Base-by-base conservation (phyloP, 2,329 filamentous ascomycete species). In the Paracoccidioides lutzii region DNA sequence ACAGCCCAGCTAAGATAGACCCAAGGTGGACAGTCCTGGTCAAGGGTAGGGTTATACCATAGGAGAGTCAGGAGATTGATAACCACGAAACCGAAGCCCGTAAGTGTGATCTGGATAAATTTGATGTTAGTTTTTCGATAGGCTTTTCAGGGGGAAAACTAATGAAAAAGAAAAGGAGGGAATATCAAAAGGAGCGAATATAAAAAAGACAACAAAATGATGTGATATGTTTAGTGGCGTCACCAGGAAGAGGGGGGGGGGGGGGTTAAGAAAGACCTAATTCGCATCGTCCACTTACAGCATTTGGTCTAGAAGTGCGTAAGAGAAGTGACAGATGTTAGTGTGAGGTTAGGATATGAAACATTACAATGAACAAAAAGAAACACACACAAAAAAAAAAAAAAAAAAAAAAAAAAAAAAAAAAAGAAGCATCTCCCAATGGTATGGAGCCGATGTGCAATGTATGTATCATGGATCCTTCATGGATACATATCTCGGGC, bases 21-120 rank as follows among this genome's bases (percentile, higher is more conserved):
- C 93, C 93, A 98, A 1, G 81, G 69, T 8, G 93, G 93, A 69
- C 91, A 97, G 70, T 98, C 88, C 71, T 88, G 85, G 72, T 97
- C 90, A 50, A 98, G 79, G 0, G 82, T 87, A n/a, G 93, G 93
- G 64, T 88, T 93, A 74, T 95, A 98, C 87, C 90, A 97, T 55
- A 98, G 79, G 71, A 98, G 73, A 5, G 93, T 96, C 64, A 95
- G 71, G 71, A 97, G 81, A 73, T 98, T 98, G 67, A 83, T 73
- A 59, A 97, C 78, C 64, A 98, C 84, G 67, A 98, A 97, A 63
- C 80, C 78, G 75, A 97, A 96, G 15, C 91, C 91, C 4, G 85
- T 87, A 53, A 97, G 78, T 22, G 91, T 97, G 69, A 97, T 96
- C 76, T 81, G 67, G 52, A 46, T 32, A 50, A 15, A 42, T 15